These are phyloP conservation scores for Tolypocladium ophioglossoides DNA, from an alignment of 2,329 filamentous ascomycete species.

Conservation along the genomic window DNA sequence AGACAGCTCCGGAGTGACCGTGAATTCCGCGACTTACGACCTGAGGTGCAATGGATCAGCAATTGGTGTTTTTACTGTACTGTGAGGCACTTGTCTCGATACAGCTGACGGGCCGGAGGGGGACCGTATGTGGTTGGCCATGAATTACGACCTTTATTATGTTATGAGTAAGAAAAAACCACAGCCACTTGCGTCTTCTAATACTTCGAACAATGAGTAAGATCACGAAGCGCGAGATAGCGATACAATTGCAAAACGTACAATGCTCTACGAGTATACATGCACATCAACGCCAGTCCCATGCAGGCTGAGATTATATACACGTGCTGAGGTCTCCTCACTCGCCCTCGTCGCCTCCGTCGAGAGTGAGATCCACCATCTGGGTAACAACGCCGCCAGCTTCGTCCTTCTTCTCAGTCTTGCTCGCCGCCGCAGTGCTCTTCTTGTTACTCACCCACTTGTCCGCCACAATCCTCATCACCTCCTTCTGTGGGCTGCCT, in stretches of 20 bases:
- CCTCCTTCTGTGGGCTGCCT: slow-evolving; percentile 49
- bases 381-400: background rate
- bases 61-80: too few relatives aligned
- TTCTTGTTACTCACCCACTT: slow-evolving; percentile 44
- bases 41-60: background rate
- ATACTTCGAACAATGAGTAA: background rate
- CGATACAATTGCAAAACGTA: background rate
- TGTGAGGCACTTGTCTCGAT: too few relatives aligned
- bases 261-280: background rate
- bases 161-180: background rate
- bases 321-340: background rate
- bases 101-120: background rate
- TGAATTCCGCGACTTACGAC: background rate
- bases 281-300: background rate
- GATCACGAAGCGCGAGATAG: background rate
- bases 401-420: slow-evolving; percentile 5
- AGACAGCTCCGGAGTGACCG: background rate
- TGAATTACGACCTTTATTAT: background rate
- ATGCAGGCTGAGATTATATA: background rate
- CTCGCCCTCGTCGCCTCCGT: background rate
- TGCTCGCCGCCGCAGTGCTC: slow-evolving; percentile 23
- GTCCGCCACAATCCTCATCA: slow-evolving; percentile 58
- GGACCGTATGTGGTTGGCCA: background rate
- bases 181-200: background rate
- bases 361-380: background rate